Evolutionary conservation across 495 filamentous ascomycete species (phyloP), one percentile per base, ranked within the genome.

Genomic region (Penicillium tannophilum): DNA sequence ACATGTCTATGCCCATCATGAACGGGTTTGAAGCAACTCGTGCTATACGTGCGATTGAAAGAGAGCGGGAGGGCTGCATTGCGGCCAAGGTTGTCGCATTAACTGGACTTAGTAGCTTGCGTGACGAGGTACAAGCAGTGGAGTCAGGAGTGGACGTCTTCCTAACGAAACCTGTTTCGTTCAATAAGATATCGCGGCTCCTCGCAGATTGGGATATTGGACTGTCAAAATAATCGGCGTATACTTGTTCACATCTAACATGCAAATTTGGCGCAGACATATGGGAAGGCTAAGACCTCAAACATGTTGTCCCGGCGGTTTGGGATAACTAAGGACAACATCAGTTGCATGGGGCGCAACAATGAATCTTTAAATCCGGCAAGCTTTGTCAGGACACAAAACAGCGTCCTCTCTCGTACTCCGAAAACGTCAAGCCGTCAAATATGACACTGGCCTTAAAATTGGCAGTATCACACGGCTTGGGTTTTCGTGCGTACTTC

Each of bases 1-100:
- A 90, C 58, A 85, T 90, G 31, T 85, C 83, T 30, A 91, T 92
- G 89, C 88, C 88, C 0, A 69, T 90, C 0, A 86, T 90, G 77
- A 82, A 88, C 52, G 88, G 88, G 19, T 80, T 90, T 31, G 86
- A 88, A 65, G 82, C 86, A 14, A 86, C 88, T 6, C 78, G 82
- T 5, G 76, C 78, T 11, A 89, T 90, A 53, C 78, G 88, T 12
- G 70, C 76, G 20, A 75, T 88, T 33, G 88, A 91, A 70, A 72
- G 69, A 55, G 71, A 75, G 45, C 64, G 70, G 28, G 48, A 39
- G 7, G 54, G 57, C 9, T 49, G 56, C 24, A 48, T 53, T 2
- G 72, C 77, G 0, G 77, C 80, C 8, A 78, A 75, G 19, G 84
- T 91, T 54, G 85, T 91, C 42, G 86, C 88, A 0, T 71, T 90